Percentiles rank a stretch among this genome's conserved stretches.
These are phyloP conservation scores for Uronychia setigera DNA, from an alignment of 73 alveolate genomes.

Conservation along the genomic window DNA sequence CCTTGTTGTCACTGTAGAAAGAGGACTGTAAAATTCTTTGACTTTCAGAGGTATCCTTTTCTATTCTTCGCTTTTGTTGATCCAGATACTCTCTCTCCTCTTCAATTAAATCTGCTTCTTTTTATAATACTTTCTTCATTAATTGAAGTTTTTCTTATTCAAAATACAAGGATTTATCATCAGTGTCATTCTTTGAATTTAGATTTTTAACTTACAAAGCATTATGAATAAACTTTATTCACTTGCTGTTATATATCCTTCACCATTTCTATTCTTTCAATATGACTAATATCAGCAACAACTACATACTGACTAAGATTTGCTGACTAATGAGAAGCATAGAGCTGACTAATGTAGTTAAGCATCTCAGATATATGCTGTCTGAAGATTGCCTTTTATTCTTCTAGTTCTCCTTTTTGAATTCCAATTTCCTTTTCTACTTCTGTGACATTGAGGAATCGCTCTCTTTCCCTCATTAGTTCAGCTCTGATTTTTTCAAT, in stretches of 20 bases:
- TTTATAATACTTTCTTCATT: not conserved
- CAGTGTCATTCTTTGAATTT: not conserved
- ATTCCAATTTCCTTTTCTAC: not conserved
- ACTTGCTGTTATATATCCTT: not conserved
- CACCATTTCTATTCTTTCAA: not conserved
- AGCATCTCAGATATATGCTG: not conserved
- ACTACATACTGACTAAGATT: not conserved
- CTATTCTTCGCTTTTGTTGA: not conserved
- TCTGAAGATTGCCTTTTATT: not conserved
- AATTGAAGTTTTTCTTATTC: not conserved
- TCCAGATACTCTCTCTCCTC: not conserved
- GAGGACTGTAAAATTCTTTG: not conserved
- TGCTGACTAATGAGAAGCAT: not conserved
- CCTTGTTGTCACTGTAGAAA: not conserved
- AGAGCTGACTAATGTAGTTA: not conserved
- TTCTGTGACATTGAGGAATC: not conserved
- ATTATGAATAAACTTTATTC: not conserved
- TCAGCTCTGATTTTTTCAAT: not conserved
- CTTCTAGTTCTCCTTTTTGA: not conserved
- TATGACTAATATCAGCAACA: not conserved
- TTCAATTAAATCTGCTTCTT: not conserved
- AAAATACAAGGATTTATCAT: not conserved
- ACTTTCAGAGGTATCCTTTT: not conserved
- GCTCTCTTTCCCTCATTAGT: not conserved
- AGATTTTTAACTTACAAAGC: not conserved